Conservation (phyloP, 1,284 basidiomycete species). For the Cryptococcus depauperatus region DNA sequence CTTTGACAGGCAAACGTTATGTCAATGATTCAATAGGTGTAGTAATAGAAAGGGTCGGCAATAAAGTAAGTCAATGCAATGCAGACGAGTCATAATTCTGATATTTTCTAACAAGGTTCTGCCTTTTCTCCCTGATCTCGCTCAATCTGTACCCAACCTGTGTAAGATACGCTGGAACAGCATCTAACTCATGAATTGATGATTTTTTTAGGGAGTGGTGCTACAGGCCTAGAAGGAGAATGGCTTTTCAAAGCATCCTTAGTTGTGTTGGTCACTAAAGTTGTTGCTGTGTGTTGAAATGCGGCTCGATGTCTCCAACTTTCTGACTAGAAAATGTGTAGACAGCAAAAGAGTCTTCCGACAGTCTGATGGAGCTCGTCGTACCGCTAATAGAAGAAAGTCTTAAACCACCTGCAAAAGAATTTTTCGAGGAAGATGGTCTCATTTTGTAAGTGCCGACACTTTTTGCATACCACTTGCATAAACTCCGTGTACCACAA, state of each 20-base stretch:
- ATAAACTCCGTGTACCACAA: background rate
- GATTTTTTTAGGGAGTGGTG: conserved; percentile 32
- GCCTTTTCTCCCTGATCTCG: conserved; percentile 60
- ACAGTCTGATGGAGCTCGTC: conserved; percentile 48
- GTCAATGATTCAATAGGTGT: conserved; percentile 63
- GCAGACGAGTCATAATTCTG: background rate
- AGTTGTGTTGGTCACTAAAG: conserved; percentile 61
- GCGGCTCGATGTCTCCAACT: background rate
- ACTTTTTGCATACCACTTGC: too few species aligned
- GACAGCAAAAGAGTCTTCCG: conserved; percentile 35
- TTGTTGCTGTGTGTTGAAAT: conserved; percentile 60
- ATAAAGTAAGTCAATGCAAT: conserved; percentile 48
- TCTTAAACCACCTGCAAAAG: conserved; percentile 55
- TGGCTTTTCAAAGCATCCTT: conserved; percentile 71
- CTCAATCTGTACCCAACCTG: conserved; percentile 60
- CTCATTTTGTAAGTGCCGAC: conserved; percentile 49
- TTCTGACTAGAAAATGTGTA: background rate
- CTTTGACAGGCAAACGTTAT: conserved; percentile 67
- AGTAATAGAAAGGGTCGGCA: conserved; percentile 61
- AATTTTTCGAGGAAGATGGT: conserved; percentile 71
- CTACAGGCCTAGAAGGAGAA: conserved; percentile 53
- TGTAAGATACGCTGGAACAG: conserved; percentile 52
- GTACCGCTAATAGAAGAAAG: conserved; percentile 70
- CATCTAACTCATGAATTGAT: background rate
- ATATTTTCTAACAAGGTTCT: conserved; percentile 51